phyloP scores from a whole-genome alignment of 345 rosid species.

The Populus pruinosa region DNA sequence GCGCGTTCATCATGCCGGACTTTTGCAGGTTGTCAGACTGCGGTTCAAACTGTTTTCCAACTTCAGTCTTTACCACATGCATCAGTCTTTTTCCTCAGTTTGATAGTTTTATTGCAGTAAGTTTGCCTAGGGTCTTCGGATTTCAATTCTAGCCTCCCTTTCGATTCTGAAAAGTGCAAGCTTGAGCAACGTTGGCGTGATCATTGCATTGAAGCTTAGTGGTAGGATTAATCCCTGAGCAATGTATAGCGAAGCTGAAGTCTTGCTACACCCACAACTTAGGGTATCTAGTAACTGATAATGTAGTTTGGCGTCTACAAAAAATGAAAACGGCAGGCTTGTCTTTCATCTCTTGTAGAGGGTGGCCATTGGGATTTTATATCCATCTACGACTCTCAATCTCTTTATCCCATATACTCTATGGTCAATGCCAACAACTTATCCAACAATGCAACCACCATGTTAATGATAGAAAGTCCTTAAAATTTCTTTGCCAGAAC shows the following conservation, averaged over 20 bases:
- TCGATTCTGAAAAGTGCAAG: constrained; percentile 49
- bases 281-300: no score
- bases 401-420: constrained; percentile 46
- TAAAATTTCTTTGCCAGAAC: constrained; percentile 55
- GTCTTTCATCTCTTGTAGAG: not conserved
- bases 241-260: no score
- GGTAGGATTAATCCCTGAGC: no score
- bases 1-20: not conserved
- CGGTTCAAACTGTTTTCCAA: not conserved
- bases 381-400: constrained; percentile 66
- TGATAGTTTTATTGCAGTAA: constrained; percentile 58
- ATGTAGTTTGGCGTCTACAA: no score
- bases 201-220: not conserved
- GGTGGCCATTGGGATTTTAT: constrained; percentile 81
- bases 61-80: constrained; percentile 30
- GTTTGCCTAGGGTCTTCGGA: constrained; percentile 47
- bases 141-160: constrained; percentile 47
- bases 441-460: constrained; percentile 61
- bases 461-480: constrained; percentile 64
- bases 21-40: not conserved
- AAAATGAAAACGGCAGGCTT: no score
- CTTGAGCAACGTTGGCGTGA: not conserved
- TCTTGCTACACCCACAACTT: no score
- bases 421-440: constrained; percentile 52
- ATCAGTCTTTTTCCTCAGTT: constrained; percentile 38